Evolutionary conservation across 2,329 filamentous ascomycete genomes (phyloP), one percentile per base, ranked within the genome.

Genomic region (Oidium heveae): DNA sequence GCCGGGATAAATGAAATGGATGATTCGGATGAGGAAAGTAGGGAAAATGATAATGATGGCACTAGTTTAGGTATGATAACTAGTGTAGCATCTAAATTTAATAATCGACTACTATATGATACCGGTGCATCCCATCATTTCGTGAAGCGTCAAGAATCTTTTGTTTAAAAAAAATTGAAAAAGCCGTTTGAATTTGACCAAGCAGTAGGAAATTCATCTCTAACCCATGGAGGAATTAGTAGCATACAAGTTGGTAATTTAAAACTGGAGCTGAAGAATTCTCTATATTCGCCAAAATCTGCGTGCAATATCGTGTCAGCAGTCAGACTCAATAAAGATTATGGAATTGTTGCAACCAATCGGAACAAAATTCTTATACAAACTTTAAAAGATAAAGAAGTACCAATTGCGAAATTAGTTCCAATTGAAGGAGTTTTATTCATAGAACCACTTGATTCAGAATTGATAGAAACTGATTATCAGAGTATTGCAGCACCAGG

Each of bases 321-420:
- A 10, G 12, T 46, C 3, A 46, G 16, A 39, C 36, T 39, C 10
- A 39, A 39, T 6, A 3, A 71, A 44, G 36, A 46, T 6, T 18
- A 6, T 20, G 43, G 43, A 13, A 46, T 46, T 16, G 13, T 46
- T 46, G 43, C 43, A 46, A 3, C 16, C 16, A 20, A 24, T 20
- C 43, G 18, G 3, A 46, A 46, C 20, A 24, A 5, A 24, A 46
- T 10, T 12, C 43, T 46, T 16, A 24, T 46, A 6, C 43, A 46
- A 46, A 46, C 18, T 18, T 2, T 6, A 12, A 46, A 46, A 20
- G 13, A 10, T 4, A 16, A 10, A 12, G 5, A 46, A 20, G 20
- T n/a, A 10, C 16, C 4, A 24, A 24, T 46, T 20, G 43, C 43
- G 2, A 20, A 20, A 10, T 12, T 46, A 20, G 43, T 46, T 4